phyloP scores from a whole-genome alignment of 116 monocot species.

The Thalassia testudinum region DNA sequence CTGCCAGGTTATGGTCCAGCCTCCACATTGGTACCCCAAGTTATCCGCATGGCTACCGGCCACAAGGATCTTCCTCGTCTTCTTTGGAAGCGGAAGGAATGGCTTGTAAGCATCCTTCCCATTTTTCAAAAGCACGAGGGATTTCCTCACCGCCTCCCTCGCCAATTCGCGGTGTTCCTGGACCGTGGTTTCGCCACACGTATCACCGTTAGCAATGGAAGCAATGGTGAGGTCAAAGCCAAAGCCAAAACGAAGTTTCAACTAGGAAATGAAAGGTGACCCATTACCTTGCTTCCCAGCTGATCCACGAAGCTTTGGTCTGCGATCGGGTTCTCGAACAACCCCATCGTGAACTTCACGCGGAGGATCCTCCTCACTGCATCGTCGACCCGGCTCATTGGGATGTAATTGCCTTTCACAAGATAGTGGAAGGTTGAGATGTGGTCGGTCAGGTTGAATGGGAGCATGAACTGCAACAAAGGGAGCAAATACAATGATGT shows the following conservation, averaged over 20 bases:
- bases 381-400: constrained; percentile 44
- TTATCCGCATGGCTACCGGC: constrained; percentile 49
- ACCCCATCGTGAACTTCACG: constrained; percentile 60
- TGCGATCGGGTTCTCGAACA: constrained; percentile 47
- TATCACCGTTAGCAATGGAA: too few species aligned
- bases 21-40: constrained; percentile 58
- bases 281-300: constrained; percentile 50
- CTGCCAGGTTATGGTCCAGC: constrained; percentile 59
- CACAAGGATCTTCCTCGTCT: constrained; percentile 36
- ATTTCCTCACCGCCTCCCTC: constrained; percentile 61
- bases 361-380: too few species aligned
- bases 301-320: constrained; percentile 31
- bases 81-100: constrained; percentile 46
- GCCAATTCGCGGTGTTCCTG: constrained; percentile 53
- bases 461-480: constrained; percentile 44
- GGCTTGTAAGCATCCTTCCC: constrained; percentile 21
- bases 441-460: constrained; percentile 22
- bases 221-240: too few species aligned
- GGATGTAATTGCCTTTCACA: constrained; percentile 23
- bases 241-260: too few species aligned
- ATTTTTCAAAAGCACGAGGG: constrained; percentile 54
- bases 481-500: neutral
- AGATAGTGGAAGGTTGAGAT: constrained; percentile 20
- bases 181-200: too few species aligned
- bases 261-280: too few species aligned